These are phyloP conservation scores for Gentiana dahurica DNA, from an alignment of 257 asterid species.

Conservation along the genomic window DNA sequence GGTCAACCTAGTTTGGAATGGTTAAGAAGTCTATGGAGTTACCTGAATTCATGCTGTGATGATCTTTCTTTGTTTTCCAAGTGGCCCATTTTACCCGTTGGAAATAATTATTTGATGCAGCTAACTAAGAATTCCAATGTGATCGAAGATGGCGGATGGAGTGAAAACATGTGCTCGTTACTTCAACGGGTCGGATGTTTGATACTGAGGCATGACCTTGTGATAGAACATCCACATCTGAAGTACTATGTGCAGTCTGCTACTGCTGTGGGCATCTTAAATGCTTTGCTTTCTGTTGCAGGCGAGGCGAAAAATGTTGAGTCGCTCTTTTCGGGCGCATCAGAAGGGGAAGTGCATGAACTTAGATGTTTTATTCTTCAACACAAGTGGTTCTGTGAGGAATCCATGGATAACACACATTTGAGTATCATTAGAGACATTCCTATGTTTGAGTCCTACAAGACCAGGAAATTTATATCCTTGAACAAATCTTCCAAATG, in stretches of 20 bases:
- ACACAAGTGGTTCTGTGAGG: conserved; percentile 83
- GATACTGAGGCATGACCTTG: conserved; percentile 60
- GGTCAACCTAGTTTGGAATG: conserved; percentile 79
- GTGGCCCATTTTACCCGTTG: conserved; percentile 97
- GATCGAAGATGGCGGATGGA: conserved; percentile 90
- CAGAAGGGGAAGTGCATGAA: conserved; percentile 78
- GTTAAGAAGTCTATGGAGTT: conserved; percentile 73
- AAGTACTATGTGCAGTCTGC: conserved; percentile 67
- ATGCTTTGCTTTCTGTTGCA: conserved; percentile 55
- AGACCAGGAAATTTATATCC: conserved; percentile 65
- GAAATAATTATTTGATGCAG: conserved; percentile 53
- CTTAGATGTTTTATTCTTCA: conserved; percentile 87
- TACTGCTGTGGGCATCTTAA: conserved; percentile 67
- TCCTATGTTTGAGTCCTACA: conserved; percentile 92
- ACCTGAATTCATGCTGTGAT: conserved; percentile 65
- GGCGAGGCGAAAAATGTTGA: conserved; percentile 47
- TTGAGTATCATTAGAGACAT: conserved; percentile 53
- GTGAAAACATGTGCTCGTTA: conserved; percentile 75
- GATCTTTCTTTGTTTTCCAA: conserved; percentile 75
- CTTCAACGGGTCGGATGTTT: conserved; percentile 73
- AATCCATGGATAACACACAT: conserved; percentile 38
- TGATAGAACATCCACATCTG: conserved; percentile 63
- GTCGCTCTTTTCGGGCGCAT: conserved; percentile 52
- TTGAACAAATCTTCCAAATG: conserved; percentile 64
- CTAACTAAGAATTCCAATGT: conserved; percentile 78